Conservation (phyloP, 108 stramenopile genomes). For the Pseudonitzschia multistriata region DNA sequence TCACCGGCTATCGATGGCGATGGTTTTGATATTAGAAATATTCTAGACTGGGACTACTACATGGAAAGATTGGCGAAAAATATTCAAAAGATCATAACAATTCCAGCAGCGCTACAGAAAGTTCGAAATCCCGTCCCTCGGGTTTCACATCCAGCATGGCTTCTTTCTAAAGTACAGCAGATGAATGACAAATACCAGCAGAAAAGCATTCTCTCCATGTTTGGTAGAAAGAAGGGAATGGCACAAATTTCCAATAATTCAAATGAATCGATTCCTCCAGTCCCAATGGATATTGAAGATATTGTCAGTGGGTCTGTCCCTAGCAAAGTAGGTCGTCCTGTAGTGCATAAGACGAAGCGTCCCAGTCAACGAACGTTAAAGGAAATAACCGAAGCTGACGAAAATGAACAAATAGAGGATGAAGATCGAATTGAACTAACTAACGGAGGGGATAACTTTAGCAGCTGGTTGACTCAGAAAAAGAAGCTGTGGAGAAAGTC, state of each 20-base stretch:
- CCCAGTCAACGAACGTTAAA: conserved; percentile 8
- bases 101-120: conserved; percentile 97
- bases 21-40: conserved; percentile 89
- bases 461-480: conserved; percentile 87
- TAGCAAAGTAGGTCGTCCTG: conserved; percentile 54
- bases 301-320: conserved; percentile 36
- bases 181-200: conserved; percentile 88
- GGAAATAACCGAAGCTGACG: conserved; percentile 13
- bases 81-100: conserved; percentile 98
- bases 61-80: conserved; percentile 92
- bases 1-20: conserved; percentile 79
- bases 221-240: conserved; percentile 28
- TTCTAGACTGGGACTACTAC: conserved; percentile 99
- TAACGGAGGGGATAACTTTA: conserved; percentile 59
- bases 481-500: conserved; percentile 82
- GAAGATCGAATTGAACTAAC: conserved; percentile 38
- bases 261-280: neutral
- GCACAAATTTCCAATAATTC: neutral
- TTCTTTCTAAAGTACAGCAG: conserved; percentile 79
- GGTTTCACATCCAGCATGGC: conserved; percentile 95
- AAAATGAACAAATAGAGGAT: neutral
- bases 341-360: conserved; percentile 56
- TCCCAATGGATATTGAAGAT: conserved; percentile 78
- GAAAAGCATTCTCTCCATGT: conserved; percentile 77
- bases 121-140: conserved; percentile 94